phyloP scores from a whole-genome alignment of 228 moss, liverwort and hornwort genomes.

The Sphagnum fallax region DNA sequence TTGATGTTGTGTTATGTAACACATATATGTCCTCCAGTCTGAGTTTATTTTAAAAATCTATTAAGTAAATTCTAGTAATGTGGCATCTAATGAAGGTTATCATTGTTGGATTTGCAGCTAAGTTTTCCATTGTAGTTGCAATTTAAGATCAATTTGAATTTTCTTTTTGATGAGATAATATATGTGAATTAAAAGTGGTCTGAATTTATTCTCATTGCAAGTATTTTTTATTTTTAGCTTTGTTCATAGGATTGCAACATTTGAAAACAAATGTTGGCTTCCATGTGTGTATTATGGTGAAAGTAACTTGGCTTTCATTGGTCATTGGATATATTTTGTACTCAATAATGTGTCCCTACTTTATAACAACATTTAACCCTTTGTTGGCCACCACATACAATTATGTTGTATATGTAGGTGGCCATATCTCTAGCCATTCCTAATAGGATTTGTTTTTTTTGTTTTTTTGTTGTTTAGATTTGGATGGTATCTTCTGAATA shows the following conservation, averaged over 20 bases:
- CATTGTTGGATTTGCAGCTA: background rate
- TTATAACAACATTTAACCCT: background rate
- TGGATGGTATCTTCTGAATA: background rate
- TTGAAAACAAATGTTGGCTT: conserved; percentile 99
- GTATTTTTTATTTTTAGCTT: conserved; percentile 99
- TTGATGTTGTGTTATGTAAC: no score
- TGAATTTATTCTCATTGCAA: conserved; percentile 36
- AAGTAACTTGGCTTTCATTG: conserved; percentile 62
- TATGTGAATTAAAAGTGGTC: background rate
- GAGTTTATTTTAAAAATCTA: background rate
- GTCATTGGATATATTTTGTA: conserved; percentile 25
- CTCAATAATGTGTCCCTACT: conserved; percentile 22
- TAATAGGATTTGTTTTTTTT: background rate
- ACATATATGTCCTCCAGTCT: no score
- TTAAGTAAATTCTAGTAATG: background rate
- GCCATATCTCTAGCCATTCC: background rate
- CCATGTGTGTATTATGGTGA: conserved; percentile 99
- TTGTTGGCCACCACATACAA: background rate
- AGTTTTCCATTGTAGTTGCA: background rate
- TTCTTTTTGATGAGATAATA: no score
- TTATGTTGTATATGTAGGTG: background rate
- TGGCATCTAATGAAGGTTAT: background rate
- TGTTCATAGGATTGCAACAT: conserved; percentile 99
- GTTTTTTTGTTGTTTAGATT: background rate
- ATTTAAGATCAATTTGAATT: background rate